A percentile compares a stretch with the other conserved stretches of the same genome.
phyloP scores from a whole-genome alignment of 2,329 filamentous ascomycete genomes.

The Fusarium papillatum region DNA sequence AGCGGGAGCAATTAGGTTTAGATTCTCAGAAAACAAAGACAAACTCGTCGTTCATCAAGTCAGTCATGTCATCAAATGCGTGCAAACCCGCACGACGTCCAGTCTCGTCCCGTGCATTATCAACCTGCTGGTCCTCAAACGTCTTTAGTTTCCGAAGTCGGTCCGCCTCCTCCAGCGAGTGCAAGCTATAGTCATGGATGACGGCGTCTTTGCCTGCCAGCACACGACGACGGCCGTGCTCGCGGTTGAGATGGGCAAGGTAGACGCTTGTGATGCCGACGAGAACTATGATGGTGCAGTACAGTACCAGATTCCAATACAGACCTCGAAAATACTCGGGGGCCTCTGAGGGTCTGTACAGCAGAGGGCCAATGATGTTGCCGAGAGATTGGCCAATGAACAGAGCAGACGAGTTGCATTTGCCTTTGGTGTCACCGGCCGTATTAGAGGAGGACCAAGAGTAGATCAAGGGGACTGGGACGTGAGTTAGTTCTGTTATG shows the following conservation, averaged over 20 bases:
- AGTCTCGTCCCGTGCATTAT: background rate
- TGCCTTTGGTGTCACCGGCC: conserved; percentile 74
- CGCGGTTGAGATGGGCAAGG: conserved; percentile 62
- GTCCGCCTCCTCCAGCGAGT: conserved; percentile 18
- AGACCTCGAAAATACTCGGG: conserved; percentile 59
- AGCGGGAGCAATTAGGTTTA: background rate
- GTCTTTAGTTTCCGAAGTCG: conserved; percentile 14
- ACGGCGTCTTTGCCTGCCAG: conserved; percentile 35
- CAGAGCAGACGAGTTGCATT: conserved; percentile 67
- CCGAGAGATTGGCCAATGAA: conserved; percentile 71
- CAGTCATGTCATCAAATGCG: conserved; percentile 60
- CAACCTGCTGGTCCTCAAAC: background rate
- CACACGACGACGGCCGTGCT: conserved; percentile 51
- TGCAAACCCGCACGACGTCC: conserved; percentile 5
- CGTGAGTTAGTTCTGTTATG: background rate
- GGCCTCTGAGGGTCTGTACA: conserved; percentile 55
- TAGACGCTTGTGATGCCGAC: conserved; percentile 50
- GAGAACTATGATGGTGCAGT: conserved; percentile 53
- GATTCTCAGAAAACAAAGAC: conserved; percentile 57
- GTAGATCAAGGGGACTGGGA: conserved; percentile 57
- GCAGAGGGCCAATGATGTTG: conserved; percentile 71
- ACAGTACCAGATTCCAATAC: conserved; percentile 63
- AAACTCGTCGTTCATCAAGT: conserved; percentile 70
- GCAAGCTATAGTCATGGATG: conserved; percentile 37
- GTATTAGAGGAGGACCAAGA: conserved; percentile 68